phyloP scores from a whole-genome alignment of 352 stramenopile species.

The Pythium pyrilobum region DNA sequence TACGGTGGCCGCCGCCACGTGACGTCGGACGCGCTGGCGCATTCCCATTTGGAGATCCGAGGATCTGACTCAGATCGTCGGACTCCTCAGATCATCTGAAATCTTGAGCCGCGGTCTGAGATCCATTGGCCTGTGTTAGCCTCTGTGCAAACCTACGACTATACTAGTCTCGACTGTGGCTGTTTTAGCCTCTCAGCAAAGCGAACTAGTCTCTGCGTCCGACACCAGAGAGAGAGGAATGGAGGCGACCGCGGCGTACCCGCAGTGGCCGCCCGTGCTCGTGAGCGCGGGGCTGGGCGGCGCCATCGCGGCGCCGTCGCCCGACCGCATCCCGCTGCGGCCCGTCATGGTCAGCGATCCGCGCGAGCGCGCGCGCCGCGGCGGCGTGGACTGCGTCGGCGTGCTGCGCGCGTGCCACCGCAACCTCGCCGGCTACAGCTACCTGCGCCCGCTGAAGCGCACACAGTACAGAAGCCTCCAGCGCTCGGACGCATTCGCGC shows the following conservation, averaged over 20 bases:
- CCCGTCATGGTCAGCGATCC: slow-evolving; percentile 46
- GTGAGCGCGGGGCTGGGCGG: slow-evolving; percentile 43
- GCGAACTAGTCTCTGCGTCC: too few relatives aligned
- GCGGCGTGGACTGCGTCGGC: slow-evolving; percentile 42
- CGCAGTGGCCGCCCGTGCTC: slow-evolving; percentile 48
- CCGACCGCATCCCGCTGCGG: slow-evolving; percentile 45
- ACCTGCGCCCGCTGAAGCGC: slow-evolving; percentile 41
- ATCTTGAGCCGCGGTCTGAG: too few relatives aligned
- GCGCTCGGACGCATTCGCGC: not conserved
- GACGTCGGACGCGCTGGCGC: slow-evolving; percentile 3
- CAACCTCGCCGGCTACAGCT: slow-evolving; percentile 48
- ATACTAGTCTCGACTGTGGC: too few relatives aligned
- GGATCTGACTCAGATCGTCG: not conserved
- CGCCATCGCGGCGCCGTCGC: slow-evolving; percentile 32
- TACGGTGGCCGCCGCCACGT: not conserved
- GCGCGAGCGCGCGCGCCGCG: slow-evolving; percentile 26
- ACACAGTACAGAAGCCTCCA: slow-evolving; percentile 20
- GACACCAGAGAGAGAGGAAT: slow-evolving; percentile 20
- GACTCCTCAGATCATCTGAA: too few relatives aligned
- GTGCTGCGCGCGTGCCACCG: slow-evolving; percentile 47
- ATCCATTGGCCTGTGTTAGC: too few relatives aligned
- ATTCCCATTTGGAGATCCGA: too few relatives aligned
- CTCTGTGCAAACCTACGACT: too few relatives aligned
- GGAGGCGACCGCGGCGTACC: slow-evolving; percentile 52
- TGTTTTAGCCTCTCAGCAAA: too few relatives aligned